These are phyloP conservation scores for Cynanchum wilfordii DNA, from an alignment of 257 asterid genomes.

Conservation along the genomic window DNA sequence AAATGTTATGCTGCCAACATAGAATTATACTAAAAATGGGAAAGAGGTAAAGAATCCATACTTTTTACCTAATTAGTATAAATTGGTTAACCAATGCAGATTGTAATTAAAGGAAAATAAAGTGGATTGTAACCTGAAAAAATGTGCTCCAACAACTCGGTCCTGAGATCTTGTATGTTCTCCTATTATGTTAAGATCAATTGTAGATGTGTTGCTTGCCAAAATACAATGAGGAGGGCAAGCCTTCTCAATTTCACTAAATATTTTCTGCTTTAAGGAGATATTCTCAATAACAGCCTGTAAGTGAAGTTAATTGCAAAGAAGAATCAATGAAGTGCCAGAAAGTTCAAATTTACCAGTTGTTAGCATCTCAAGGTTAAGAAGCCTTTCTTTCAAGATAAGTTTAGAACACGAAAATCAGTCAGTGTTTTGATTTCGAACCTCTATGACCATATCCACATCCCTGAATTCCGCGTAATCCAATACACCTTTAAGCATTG, in stretches of 20 bases:
- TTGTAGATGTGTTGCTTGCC: constrained; percentile 94
- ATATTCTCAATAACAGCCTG: constrained; percentile 94
- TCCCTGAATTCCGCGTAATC: constrained; percentile 83
- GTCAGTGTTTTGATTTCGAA: constrained; percentile 6
- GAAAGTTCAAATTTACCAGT: neutral
- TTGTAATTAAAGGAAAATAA: neutral
- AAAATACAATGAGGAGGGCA: constrained; percentile 92
- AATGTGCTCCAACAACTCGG: constrained; percentile 93
- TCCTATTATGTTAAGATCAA: constrained; percentile 78
- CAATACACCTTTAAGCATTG: constrained; percentile 64
- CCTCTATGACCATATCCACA: constrained; percentile 98
- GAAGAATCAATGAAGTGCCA: constrained; percentile 14
- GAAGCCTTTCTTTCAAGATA: neutral
- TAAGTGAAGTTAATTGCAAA: constrained; percentile 26
- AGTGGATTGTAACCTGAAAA: constrained; percentile 65
- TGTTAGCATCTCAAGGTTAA: neutral
- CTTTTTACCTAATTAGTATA: neutral
- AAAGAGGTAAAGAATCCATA: neutral
- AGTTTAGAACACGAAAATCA: neutral
- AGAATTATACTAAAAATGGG: neutral
- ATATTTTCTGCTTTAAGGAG: constrained; percentile 75
- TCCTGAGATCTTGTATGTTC: constrained; percentile 73
- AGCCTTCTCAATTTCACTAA: constrained; percentile 77
- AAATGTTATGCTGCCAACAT: neutral
- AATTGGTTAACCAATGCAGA: neutral